These are phyloP conservation scores for Quercus aquifolioides DNA, from an alignment of 306 rosid genomes.

Conservation along the genomic window DNA sequence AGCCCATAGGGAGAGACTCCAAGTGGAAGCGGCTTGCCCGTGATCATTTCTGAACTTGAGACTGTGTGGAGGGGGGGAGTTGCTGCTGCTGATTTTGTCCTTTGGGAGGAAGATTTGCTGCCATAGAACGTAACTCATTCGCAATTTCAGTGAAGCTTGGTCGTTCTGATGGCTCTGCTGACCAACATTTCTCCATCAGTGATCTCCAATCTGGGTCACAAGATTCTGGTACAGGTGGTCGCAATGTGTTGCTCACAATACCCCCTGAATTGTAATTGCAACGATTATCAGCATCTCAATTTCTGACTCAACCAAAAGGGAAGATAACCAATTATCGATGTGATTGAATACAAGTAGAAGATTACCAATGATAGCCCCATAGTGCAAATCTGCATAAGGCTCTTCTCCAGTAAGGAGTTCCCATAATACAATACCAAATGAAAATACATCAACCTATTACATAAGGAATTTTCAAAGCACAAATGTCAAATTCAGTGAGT, in stretches of 20 bases:
- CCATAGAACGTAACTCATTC: constrained; percentile 62
- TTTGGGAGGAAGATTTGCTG: constrained; percentile 66
- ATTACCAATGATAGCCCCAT: constrained; percentile 88
- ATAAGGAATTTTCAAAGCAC: constrained; percentile 7
- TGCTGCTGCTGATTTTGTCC: constrained; percentile 59
- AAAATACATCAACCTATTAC: constrained; percentile 79
- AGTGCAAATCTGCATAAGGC: constrained; percentile 84
- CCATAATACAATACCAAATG: constrained; percentile 85
- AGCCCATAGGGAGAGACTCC: not conserved
- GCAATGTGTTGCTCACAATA: constrained; percentile 87
- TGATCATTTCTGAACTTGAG: constrained; percentile 42
- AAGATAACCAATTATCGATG: not conserved
- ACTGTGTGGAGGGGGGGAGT: constrained; percentile 26
- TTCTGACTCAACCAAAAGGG: not conserved
- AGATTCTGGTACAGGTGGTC: constrained; percentile 66
- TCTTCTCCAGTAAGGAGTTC: constrained; percentile 89
- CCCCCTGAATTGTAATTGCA: constrained; percentile 54
- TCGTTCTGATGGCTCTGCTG: constrained; percentile 80
- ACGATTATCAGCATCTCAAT: constrained; percentile 5
- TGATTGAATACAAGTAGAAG: not conserved
- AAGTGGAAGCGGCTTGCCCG: constrained; percentile 5
- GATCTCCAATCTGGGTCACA: constrained; percentile 76
- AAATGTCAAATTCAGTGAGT: not conserved
- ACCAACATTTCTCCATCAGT: constrained; percentile 90
- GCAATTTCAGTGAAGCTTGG: constrained; percentile 77